Percentiles rank a stretch among this genome's conserved stretches.
Conservation (phyloP, 2,329 filamentous ascomycete genomes). For the Drechslerella dactyloides region DNA sequence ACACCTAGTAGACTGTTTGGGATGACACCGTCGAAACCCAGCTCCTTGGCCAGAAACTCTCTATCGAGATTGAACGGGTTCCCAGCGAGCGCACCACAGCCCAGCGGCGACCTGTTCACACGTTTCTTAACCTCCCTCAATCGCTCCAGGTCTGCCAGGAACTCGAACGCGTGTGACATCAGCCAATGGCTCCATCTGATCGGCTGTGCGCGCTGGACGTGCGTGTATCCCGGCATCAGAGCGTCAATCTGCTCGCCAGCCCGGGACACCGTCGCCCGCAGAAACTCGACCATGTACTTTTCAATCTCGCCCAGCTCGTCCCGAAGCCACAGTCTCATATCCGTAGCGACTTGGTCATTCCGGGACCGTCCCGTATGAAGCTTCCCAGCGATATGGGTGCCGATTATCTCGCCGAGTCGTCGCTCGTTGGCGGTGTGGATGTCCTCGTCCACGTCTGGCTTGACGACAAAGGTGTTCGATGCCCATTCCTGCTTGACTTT, state of each 20-base stretch:
- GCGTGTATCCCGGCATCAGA: slow-evolving; percentile 88
- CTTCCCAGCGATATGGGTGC: slow-evolving; percentile 83
- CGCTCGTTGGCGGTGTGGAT: slow-evolving; percentile 76
- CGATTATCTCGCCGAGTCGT: slow-evolving; percentile 80
- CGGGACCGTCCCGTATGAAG: slow-evolving; percentile 85
- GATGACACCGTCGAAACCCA: slow-evolving; percentile 77
- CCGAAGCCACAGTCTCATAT: slow-evolving; percentile 88
- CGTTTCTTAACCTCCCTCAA: slow-evolving; percentile 74
- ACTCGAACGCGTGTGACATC: slow-evolving; percentile 74
- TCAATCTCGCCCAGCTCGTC: slow-evolving; percentile 76
- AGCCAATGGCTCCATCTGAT: slow-evolving; percentile 84
- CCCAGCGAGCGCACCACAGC: slow-evolving; percentile 77
- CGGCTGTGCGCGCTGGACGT: slow-evolving; percentile 80
- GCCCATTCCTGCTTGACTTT: slow-evolving; percentile 66
- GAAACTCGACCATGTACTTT: slow-evolving; percentile 69
- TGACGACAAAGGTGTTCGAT: slow-evolving; percentile 62
- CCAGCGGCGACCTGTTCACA: slow-evolving; percentile 75
- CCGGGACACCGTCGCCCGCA: slow-evolving; percentile 71
- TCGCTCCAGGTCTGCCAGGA: slow-evolving; percentile 76
- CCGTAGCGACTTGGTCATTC: slow-evolving; percentile 88
- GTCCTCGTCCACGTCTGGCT: slow-evolving; percentile 65
- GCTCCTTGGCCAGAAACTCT: slow-evolving; percentile 77
- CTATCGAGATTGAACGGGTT: slow-evolving; percentile 84
- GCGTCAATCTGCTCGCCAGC: slow-evolving; percentile 77
- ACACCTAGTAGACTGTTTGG: slow-evolving; percentile 80